phyloP scores from a whole-genome alignment of 768 basidiomycete species.

The Trametes villosa region DNA sequence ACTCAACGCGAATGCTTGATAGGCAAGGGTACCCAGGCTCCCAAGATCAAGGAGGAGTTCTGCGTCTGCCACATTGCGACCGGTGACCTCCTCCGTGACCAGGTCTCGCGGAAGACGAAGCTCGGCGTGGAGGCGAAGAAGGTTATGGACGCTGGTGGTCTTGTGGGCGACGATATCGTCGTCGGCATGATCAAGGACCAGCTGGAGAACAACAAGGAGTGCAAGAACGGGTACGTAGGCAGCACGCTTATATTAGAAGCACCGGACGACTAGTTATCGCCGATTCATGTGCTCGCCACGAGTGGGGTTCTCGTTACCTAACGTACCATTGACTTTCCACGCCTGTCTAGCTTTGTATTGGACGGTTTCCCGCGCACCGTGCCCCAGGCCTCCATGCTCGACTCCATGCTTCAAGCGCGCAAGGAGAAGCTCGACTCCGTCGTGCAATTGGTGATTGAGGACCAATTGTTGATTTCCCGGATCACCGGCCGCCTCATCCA shows the following conservation, averaged over 20 bases:
- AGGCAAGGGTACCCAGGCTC: slow-evolving; percentile 99
- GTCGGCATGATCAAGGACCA: slow-evolving; percentile 97
- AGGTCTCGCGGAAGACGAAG: slow-evolving; percentile 84
- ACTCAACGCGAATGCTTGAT: slow-evolving; percentile 2
- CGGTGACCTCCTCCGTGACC: slow-evolving; percentile 97
- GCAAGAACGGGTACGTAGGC: slow-evolving; percentile 88
- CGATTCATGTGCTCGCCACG: background rate
- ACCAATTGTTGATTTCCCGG: slow-evolving; percentile 94
- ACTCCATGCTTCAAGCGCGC: slow-evolving; percentile 80
- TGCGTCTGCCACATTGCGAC: slow-evolving; percentile 98
- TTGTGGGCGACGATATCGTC: slow-evolving; percentile 96
- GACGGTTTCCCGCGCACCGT: slow-evolving; percentile 99
- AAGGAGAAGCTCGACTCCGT: slow-evolving; percentile 93
- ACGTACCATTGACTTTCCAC: slow-evolving; percentile 1
- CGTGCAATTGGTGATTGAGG: slow-evolving; percentile 89
- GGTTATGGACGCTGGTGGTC: slow-evolving; percentile 95
- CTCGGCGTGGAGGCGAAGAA: slow-evolving; percentile 94
- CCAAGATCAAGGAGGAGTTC: slow-evolving; percentile 88
- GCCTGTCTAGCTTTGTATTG: slow-evolving; percentile 79
- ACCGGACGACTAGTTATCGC: background rate
- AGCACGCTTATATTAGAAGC: background rate
- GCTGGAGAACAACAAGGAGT: slow-evolving; percentile 88
- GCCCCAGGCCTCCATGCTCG: slow-evolving; percentile 94
- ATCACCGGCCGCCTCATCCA: slow-evolving; percentile 97
- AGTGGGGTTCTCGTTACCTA: background rate